Evolutionary conservation across 2,329 filamentous ascomycete species (phyloP).

Genomic region (Celoporthe dispersa): DNA sequence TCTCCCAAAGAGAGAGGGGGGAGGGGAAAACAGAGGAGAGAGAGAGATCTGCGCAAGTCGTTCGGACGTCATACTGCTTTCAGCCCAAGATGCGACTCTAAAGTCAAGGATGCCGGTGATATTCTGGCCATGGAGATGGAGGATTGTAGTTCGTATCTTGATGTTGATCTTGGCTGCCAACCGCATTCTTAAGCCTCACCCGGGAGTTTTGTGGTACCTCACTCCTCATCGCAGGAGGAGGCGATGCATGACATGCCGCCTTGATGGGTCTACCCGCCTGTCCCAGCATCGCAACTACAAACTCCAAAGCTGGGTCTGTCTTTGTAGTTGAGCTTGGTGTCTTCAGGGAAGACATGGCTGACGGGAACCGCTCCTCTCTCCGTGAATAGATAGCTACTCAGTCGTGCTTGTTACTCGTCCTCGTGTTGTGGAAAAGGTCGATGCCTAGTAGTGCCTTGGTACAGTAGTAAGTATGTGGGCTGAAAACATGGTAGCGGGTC

Average conservation of each 20-base stretch:
- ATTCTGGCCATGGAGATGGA: not conserved
- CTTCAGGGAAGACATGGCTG: not conserved
- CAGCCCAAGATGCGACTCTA: slow-evolving; percentile 9
- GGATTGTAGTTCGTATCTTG: slow-evolving; percentile 4
- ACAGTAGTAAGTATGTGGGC: not conserved
- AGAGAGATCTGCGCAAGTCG: slow-evolving; percentile 14
- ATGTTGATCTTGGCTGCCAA: not conserved
- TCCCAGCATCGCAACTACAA: slow-evolving; percentile 3
- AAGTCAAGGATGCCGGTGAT: not conserved
- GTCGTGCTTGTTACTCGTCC: not conserved
- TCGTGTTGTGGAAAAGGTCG: not conserved
- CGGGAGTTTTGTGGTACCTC: not conserved
- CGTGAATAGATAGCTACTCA: not conserved
- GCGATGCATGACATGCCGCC: not conserved
- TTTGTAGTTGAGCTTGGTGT: not conserved
- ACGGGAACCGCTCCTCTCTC: not conserved
- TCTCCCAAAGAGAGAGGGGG: not conserved
- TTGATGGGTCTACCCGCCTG: not conserved
- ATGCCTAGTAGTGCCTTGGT: not conserved
- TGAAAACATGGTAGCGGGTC: not conserved
- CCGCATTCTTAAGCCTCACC: not conserved
- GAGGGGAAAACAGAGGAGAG: too few species aligned
- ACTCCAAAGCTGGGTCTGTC: not conserved
- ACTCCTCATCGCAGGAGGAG: not conserved
- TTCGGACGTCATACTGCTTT: slow-evolving; percentile 17